Evolutionary conservation across 768 basidiomycete genomes (phyloP).

Genomic region (Trametes cingulata): DNA sequence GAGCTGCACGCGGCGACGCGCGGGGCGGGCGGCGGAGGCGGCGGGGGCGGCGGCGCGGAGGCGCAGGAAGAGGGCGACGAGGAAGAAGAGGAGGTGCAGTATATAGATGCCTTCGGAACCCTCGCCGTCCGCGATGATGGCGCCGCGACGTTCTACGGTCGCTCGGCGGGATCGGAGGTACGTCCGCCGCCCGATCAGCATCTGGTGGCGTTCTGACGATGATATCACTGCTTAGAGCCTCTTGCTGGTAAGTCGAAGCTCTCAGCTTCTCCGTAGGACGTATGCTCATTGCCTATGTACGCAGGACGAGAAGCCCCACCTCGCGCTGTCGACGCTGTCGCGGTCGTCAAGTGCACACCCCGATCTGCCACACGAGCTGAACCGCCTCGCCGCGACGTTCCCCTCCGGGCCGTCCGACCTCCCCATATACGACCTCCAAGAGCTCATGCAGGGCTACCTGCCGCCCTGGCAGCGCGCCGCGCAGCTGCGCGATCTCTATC

Average conservation of each 20-base stretch:
- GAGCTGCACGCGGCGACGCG: conserved; percentile 42
- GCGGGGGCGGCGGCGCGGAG: conserved; percentile 19
- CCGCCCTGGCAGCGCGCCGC: conserved; percentile 60
- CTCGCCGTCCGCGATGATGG: conserved; percentile 70
- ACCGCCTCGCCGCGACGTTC: conserved; percentile 42
- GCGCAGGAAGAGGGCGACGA: conserved; percentile 22
- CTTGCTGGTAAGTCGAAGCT: conserved; percentile 21
- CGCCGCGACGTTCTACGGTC: conserved; percentile 70
- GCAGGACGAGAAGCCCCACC: conserved; percentile 21
- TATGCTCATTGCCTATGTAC: not conserved
- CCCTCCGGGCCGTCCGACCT: conserved; percentile 46
- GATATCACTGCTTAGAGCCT: conserved; percentile 21
- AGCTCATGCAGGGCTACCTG: conserved; percentile 50
- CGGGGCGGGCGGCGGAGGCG: not conserved
- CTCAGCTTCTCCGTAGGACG: not conserved
- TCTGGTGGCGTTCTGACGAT: not conserved
- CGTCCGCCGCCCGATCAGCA: conserved; percentile 26
- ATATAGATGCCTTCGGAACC: conserved; percentile 50
- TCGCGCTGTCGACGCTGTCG: not conserved
- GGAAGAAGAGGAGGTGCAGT: conserved; percentile 32
- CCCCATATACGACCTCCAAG: conserved; percentile 42
- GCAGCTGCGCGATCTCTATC: conserved; percentile 65
- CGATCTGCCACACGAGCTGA: conserved; percentile 19
- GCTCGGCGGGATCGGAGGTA: conserved; percentile 74
- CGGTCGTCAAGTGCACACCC: not conserved